A percentile compares a stretch with the other conserved stretches of the same genome.
These are phyloP conservation scores for Hymenoscyphus infarciens DNA, from an alignment of 2,329 filamentous ascomycete genomes.

Conservation along the genomic window DNA sequence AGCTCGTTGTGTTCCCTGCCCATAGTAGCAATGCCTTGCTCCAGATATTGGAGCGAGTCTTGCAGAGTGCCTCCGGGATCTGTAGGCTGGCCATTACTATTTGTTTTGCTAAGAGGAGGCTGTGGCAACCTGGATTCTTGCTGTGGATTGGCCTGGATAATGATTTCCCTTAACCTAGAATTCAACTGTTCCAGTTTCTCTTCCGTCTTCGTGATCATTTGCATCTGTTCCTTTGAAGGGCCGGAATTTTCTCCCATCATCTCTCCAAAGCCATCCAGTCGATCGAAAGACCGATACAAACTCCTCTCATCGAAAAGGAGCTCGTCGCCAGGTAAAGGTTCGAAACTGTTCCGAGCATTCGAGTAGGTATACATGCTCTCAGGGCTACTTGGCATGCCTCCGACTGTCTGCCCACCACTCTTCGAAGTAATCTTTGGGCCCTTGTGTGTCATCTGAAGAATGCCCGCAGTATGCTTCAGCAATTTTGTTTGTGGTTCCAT, in stretches of 20 bases:
- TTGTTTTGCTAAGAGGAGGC: conserved; percentile 39
- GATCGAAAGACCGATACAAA: conserved; percentile 67
- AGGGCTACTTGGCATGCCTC: conserved; percentile 66
- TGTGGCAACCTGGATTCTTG: conserved; percentile 21
- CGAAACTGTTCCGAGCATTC: conserved; percentile 56
- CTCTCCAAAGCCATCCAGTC: conserved; percentile 49
- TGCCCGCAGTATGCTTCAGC: conserved; percentile 86
- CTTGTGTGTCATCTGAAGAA: conserved; percentile 86
- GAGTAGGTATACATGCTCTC: conserved; percentile 72
- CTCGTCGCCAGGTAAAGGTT: conserved; percentile 48
- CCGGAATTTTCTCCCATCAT: conserved; percentile 20
- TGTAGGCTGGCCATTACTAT: conserved; percentile 37
- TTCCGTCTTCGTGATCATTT: conserved; percentile 59
- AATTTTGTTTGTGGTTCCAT: conserved; percentile 73
- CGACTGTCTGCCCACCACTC: conserved; percentile 38
- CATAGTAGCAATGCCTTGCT: conserved; percentile 60
- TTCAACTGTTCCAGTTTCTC: conserved; percentile 66
- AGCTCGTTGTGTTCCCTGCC: conserved; percentile 47
- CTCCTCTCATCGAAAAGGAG: conserved; percentile 74
- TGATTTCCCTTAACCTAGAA: conserved; percentile 60
- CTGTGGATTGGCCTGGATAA: conserved; percentile 59
- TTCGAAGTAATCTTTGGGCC: conserved; percentile 51
- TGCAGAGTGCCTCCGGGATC: conserved; percentile 47
- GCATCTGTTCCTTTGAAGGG: conserved; percentile 36
- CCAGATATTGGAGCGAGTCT: conserved; percentile 67